Evolutionary conservation across 208 protist genomes (phyloP).

Genomic region (Leptomonas seymouri): DNA sequence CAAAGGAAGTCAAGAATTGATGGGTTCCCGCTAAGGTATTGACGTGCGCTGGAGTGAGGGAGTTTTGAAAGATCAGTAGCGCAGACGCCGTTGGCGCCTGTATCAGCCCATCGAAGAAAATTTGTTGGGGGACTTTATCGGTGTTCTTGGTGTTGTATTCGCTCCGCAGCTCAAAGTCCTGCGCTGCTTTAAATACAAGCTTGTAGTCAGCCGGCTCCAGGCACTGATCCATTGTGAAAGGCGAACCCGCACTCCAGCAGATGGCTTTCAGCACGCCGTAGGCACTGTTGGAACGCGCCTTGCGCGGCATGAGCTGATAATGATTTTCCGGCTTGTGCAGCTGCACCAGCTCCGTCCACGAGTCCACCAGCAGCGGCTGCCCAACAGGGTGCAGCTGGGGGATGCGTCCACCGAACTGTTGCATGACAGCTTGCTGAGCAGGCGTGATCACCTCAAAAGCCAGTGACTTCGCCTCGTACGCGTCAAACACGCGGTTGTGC

Average conservation of each 20-base stretch:
- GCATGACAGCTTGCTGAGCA: slow-evolving; percentile 79
- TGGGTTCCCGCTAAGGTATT: slow-evolving; percentile 64
- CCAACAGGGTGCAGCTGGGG: slow-evolving; percentile 81
- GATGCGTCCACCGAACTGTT: slow-evolving; percentile 60
- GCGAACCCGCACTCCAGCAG: slow-evolving; percentile 77
- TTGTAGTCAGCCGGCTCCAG: slow-evolving; percentile 89
- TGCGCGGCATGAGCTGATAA: slow-evolving; percentile 83
- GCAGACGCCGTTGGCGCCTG: slow-evolving; percentile 61
- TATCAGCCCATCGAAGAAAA: slow-evolving; percentile 87
- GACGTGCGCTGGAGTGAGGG: slow-evolving; percentile 59
- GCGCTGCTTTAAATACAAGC: slow-evolving; percentile 68
- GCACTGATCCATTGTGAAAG: slow-evolving; percentile 86
- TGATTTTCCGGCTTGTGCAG: slow-evolving; percentile 78
- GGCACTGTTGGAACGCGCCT: slow-evolving; percentile 70
- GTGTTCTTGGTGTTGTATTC: slow-evolving; percentile 72
- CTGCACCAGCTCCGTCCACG: slow-evolving; percentile 72
- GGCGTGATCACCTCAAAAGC: slow-evolving; percentile 85
- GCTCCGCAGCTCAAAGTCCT: slow-evolving; percentile 74
- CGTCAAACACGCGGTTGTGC: slow-evolving; percentile 91
- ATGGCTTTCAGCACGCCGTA: slow-evolving; percentile 80
- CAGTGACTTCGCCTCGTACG: slow-evolving; percentile 89
- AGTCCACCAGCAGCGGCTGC: slow-evolving; percentile 75
- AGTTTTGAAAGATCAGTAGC: slow-evolving; percentile 60
- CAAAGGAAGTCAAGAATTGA: slow-evolving; percentile 77
- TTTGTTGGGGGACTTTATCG: slow-evolving; percentile 69